Base-by-base conservation (phyloP, 345 rosid genomes). In the Eucalyptus regnans region DNA sequence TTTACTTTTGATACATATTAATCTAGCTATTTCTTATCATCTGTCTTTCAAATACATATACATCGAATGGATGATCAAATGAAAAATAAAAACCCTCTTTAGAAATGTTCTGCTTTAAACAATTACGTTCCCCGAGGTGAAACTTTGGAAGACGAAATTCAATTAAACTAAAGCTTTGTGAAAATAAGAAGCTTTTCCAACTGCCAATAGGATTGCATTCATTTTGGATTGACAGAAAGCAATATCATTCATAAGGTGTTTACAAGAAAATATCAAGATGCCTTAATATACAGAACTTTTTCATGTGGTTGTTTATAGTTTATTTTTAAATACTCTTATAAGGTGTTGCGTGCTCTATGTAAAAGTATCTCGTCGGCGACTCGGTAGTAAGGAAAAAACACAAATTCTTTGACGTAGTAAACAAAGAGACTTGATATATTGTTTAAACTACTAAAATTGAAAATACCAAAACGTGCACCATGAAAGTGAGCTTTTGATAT, bases 331-430 rank as follows among this genome's bases (percentile, higher is more conserved):
- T 18, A 71, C 81, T 18, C 81, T 43, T 37, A 71, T 6, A 12
- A 37, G 0, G 14, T 6, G 27, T 71, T 37, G 10, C 14, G 1
- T 37, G 46, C 25, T 18, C 46, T 18, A 37, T 18, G 13, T 37
- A 37, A 37, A 71, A 18, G 13, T 37, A 12, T 18, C 27, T 71
- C 2, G 2, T 3, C 41, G 33, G 33, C 33, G 33, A 33, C 33
- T 33, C 11, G 2, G 43, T 4, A 37, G 23, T 18, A 17, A 37
- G 12, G 81, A 71, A 71, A 71, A 9, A 71, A 18, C 27, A 37
- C 81, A 37, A 71, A 37, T 37, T 71, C 80, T 68, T 37, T 18
- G 81, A 37, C 18, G 2, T 18, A 71, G 25, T 71, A 71, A 37
- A 71, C 41, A 37, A 37, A 71, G 25, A 71, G 13, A 71, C 46